Evolutionary conservation across 257 asterid genomes (phyloP), one percentile per base, ranked within the genome.

Genomic region (Sherardia arvensis): DNA sequence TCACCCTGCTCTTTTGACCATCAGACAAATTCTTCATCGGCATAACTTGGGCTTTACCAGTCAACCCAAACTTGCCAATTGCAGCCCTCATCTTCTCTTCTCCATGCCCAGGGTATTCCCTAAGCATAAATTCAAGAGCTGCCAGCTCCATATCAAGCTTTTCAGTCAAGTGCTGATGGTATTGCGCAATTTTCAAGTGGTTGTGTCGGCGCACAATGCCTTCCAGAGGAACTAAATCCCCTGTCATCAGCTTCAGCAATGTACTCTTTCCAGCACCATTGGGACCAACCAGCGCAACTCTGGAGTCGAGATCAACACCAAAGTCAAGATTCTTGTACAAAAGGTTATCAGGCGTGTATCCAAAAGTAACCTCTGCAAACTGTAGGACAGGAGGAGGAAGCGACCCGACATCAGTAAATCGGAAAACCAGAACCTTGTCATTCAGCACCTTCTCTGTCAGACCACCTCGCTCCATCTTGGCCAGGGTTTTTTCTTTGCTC

Each of bases 251-350:
- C 87, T 93, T 93, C 75, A 93, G 82, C 53, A 93, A 79, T 3
- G 99, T 93, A 70, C 99, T 93, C 72, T 93, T 93, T 4, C 99
- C 99, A 15, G 99, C 99, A 22, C 99, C 99, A 64, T 93, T 93
- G 54, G 99, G 99, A 11, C 99, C 99, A 60, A 93, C 99, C 30
- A 93, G 82, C 17, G 99, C 99, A 2, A 93, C 80, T 68, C 99
- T 80, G 1, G 99, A 90, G 70, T 93, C 99, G 1, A 90, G 88
- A 82, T 93, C 99, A 1, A 93, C 99, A 17, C 99, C 99, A 66
- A 93, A 93, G 55, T 93, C 99, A 8, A 93, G 55, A 64, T 75
- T 78, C 86, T 90, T 93, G 79, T 93, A 90, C 69, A 93, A 81
- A 59, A 90, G 92, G 72, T 86, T 85, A 4, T 90, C 99, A 1